Conservation (phyloP, 345 rosid species). For the Microcos paniculata region DNA sequence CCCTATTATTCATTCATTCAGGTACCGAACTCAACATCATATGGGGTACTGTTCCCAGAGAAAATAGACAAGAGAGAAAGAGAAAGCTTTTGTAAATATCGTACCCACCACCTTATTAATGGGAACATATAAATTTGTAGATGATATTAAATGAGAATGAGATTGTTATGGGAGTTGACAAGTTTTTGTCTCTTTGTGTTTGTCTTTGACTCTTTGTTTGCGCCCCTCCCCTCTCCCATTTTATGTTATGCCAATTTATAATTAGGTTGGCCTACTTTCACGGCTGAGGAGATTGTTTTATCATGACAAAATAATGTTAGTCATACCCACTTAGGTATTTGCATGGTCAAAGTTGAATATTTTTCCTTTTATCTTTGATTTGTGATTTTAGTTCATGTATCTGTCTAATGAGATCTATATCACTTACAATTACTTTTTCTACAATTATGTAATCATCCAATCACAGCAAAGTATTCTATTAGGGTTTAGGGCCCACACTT, state of each 20-base stretch:
- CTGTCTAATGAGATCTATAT: too few species aligned
- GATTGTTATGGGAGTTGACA: constrained; percentile 10
- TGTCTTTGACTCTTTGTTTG: background rate
- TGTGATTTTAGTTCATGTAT: too few species aligned
- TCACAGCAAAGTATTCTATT: too few species aligned
- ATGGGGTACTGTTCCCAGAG: constrained; percentile 32
- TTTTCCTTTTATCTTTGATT: too few species aligned
- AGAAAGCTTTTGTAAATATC: background rate
- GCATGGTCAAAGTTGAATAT: too few species aligned
- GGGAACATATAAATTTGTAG: background rate
- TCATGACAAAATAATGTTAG: background rate
- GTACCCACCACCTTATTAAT: background rate
- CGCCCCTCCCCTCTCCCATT: background rate
- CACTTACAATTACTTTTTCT: too few species aligned
- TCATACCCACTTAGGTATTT: too few species aligned
- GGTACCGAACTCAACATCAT: constrained; percentile 15
- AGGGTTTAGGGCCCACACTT: too few species aligned
- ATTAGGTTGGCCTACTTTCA: constrained; percentile 3
- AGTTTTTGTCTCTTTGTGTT: constrained; percentile 11
- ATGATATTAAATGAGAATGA: background rate
- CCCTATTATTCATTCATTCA: too few species aligned
- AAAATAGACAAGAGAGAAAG: too few species aligned
- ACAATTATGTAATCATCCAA: too few species aligned
- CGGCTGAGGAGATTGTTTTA: background rate
- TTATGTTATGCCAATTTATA: background rate